Percentiles rank a stretch among this genome's conserved stretches.
Conservation (phyloP, 2,329 filamentous ascomycete species). For the Aspergillus sp. region DNA sequence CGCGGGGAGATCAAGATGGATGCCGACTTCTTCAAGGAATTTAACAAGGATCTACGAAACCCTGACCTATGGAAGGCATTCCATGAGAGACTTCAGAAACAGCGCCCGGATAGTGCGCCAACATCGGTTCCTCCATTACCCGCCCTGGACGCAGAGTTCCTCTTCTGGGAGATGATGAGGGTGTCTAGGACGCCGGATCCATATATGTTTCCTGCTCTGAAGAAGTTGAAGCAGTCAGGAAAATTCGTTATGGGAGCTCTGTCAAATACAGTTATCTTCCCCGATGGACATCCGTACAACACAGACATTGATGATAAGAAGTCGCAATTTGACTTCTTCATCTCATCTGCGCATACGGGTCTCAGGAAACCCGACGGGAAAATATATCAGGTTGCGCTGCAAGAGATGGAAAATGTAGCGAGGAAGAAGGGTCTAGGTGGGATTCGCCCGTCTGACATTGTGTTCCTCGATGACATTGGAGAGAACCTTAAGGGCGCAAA, state of each 20-base stretch:
- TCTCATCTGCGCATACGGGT: conserved; percentile 83
- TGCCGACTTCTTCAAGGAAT: conserved; percentile 71
- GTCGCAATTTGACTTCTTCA: conserved; percentile 78
- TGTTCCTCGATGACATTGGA: conserved; percentile 94
- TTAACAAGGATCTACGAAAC: conserved; percentile 72
- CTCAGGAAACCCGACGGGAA: conserved; percentile 81
- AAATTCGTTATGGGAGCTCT: conserved; percentile 76
- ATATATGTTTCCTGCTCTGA: conserved; percentile 82
- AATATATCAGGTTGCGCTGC: conserved; percentile 76
- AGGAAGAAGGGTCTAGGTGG: conserved; percentile 56
- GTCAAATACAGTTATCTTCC: conserved; percentile 89
- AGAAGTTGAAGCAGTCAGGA: conserved; percentile 65
- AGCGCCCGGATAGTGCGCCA: conserved; percentile 23
- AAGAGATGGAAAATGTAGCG: conserved; percentile 65
- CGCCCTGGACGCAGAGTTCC: conserved; percentile 70
- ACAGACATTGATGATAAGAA: conserved; percentile 62
- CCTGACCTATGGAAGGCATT: conserved; percentile 69
- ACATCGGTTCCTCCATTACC: conserved; percentile 64
- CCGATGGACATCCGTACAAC: conserved; percentile 69
- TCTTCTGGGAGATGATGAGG: conserved; percentile 93
- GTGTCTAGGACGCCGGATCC: conserved; percentile 71
- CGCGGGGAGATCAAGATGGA: conserved; percentile 78
- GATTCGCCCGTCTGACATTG: conserved; percentile 67
- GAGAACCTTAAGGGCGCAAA: conserved; percentile 83
- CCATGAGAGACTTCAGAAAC: conserved; percentile 37